Conservation (phyloP, 495 filamentous ascomycete species). For the Tetracladium marchalianum region DNA sequence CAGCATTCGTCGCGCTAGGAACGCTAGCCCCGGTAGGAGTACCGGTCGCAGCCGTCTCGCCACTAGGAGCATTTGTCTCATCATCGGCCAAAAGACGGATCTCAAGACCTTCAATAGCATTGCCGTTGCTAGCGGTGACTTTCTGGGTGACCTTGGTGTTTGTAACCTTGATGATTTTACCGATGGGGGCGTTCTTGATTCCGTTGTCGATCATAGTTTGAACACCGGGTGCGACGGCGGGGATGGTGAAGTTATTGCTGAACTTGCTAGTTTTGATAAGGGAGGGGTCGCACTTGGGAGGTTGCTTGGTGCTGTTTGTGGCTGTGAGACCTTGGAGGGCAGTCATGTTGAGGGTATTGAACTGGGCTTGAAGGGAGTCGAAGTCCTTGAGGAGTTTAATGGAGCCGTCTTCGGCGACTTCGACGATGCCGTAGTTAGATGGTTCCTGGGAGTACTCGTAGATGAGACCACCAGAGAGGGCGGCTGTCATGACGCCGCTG, state of each 20-base stretch:
- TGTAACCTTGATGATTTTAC: conserved; percentile 50
- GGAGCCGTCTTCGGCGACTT: conserved; percentile 53
- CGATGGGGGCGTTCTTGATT: conserved; percentile 29
- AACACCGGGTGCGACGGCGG: conserved; percentile 34
- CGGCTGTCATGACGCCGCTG: conserved; percentile 62
- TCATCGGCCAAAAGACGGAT: conserved; percentile 41
- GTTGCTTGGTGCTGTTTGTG: conserved; percentile 35
- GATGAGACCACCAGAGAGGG: conserved; percentile 79
- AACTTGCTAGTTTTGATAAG: conserved; percentile 57
- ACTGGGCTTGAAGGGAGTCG: conserved; percentile 64
- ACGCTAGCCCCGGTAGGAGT: background rate
- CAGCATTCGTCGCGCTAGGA: conserved; percentile 1
- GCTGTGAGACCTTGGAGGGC: conserved; percentile 49
- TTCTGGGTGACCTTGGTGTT: conserved; percentile 37
- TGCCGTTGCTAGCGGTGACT: conserved; percentile 46
- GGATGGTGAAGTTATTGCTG: conserved; percentile 67
- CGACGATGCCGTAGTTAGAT: conserved; percentile 68
- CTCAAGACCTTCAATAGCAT: conserved; percentile 38
- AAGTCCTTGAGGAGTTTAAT: conserved; percentile 61
- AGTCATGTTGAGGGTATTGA: conserved; percentile 60
- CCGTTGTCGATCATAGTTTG: conserved; percentile 45
- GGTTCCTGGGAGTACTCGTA: conserved; percentile 76
- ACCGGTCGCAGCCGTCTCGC: conserved; percentile 6
- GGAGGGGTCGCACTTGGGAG: conserved; percentile 47
- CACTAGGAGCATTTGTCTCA: conserved; percentile 43